Base-by-base conservation (phyloP, 1,139 yeast species). In the Scheffersomyces parashehatae region DNA sequence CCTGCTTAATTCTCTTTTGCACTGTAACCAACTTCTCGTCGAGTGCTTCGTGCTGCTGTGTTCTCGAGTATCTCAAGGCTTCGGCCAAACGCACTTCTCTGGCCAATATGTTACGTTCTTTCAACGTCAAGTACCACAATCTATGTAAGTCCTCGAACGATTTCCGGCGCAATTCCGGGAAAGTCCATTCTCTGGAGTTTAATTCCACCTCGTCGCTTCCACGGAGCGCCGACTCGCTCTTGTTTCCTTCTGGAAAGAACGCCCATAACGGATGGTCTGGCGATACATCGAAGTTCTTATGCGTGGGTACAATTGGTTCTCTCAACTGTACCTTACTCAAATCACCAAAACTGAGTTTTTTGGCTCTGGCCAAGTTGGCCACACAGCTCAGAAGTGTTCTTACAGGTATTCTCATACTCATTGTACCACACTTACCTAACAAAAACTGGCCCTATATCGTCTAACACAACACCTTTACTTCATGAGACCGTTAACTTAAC, bases 251-350 rank as follows among this genome's bases (percentile, higher is more conserved):
- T 35, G 82, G 76, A 70, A 93, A 93, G 64, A 93, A 93, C 56
- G 88, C 95, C 97, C 97, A 93, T 52, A 93, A 74, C 32, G 99
- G 98, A 66, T 93, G 99, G 60, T 87, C 87, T 11, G 86, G 95
- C 16, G 83, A 78, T 28, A 88, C 88, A 50, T 75, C 78, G 47
- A 91, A 59, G 64, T 88, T 88, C 51, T 76, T 73, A 46, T 81
- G 85, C 1, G 91, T 80, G 12, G 98, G 98, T 7, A 88, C 79
- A 51, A 93, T 85, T 12, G 98, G 98, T n/a, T 85, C 79, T 47
- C 95, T 79, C 49, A 91, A 77, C 54, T 75, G 72, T 49, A 75
- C 59, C 11, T 50, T 33, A 28, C 60, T 58, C 41, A 65, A 55
- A 43, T 63, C 58, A 3, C 55, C 55, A 44, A 70, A 70, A 41